Base-by-base conservation (phyloP, 345 rosid genomes). In the Citrus inodora region DNA sequence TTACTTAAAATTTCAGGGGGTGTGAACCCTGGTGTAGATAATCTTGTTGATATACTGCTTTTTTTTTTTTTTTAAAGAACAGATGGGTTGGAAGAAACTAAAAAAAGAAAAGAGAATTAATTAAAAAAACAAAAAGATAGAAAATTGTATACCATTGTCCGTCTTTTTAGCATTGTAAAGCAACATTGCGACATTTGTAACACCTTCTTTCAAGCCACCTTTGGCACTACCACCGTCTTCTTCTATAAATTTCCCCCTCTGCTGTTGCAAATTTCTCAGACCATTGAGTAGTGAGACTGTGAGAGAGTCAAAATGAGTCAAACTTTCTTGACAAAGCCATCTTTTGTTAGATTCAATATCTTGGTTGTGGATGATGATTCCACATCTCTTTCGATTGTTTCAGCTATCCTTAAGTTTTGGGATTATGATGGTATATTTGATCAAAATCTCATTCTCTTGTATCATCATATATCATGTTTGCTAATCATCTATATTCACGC, bases 341-440 rank as follows among this genome's bases (percentile, higher is more conserved):
- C 89, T 42, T 21, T 77, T 38, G 24, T 66, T 25, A 87, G 33
- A 7, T 73, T 88, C 65, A 84, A 80, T 32, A 73, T 92, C 77
- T 67, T 91, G 83, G 84, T 90, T 24, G 96, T 92, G 40, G 97
- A 92, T 51, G 96, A 92, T 67, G 94, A 92, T 84, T 71, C 81
- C 46, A 78, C 86, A 3, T 83, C 84, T 60, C 92, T 89, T 21
- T 22, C 81, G n/a, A 17, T 90, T 30, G 78, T 88, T 33, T 84
- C 94, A 48, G 80, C 87, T 9, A 83, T 81, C 87, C 92, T 94
- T 38, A 79, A 66, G 67, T 62, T 55, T 5, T 87, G 85, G 66
- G 24, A 79, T 11, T 83, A 81, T 40, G 77, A 79, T 87, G 97
- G 97, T 92, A 85, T 92, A 83, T 32, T 71, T 55, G 24, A 53